Evolutionary conservation across 2,329 filamentous ascomycete species (phyloP).

Genomic region (Fusarium redolens): DNA sequence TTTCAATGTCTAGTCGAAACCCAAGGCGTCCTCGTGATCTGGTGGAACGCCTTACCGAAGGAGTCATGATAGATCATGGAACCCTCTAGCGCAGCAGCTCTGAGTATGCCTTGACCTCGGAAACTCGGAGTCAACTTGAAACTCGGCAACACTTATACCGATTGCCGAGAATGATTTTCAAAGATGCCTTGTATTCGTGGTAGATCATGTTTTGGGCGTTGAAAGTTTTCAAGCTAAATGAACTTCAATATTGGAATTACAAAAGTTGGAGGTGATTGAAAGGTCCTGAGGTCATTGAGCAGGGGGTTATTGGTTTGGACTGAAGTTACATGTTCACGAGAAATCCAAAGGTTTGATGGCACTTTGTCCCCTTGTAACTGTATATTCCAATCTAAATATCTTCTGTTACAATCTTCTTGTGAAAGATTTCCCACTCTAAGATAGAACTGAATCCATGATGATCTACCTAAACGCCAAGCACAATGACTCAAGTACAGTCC

Average conservation of each 20-base stretch:
- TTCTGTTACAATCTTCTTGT: background rate
- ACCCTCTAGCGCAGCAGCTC: background rate
- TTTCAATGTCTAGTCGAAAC: background rate
- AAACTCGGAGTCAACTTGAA: background rate
- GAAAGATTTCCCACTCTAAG: background rate
- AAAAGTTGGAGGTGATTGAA: background rate
- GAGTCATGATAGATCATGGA: constrained; percentile 26
- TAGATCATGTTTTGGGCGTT: background rate
- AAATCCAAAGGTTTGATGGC: background rate
- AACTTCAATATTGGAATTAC: background rate
- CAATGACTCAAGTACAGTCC: background rate
- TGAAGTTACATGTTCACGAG: background rate
- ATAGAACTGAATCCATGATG: background rate
- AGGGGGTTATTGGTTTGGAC: background rate
- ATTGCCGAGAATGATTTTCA: background rate
- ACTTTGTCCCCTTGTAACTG: background rate
- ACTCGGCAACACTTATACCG: background rate
- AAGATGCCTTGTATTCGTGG: background rate
- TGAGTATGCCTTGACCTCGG: constrained; percentile 1
- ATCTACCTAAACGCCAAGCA: constrained; percentile 13
- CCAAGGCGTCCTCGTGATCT: constrained; percentile 8
- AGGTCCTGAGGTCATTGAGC: background rate
- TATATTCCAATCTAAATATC: background rate
- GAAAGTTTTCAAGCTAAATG: background rate
- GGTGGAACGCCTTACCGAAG: constrained; percentile 1